Base-by-base conservation (phyloP, 768 basidiomycete species). In the Nidularia pulvinata region DNA sequence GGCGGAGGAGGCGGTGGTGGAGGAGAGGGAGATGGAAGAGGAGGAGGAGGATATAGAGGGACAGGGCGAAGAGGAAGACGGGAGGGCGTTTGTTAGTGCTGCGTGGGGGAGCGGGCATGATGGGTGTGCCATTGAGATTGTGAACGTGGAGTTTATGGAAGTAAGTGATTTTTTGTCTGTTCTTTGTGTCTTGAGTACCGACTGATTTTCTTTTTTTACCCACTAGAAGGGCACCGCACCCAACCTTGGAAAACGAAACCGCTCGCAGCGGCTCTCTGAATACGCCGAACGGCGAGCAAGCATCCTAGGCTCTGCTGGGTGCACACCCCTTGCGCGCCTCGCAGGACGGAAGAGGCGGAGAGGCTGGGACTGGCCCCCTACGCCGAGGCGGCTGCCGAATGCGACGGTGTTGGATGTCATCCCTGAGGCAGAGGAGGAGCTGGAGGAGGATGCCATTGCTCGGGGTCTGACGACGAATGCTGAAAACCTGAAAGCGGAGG, bases 81-180 rank as follows among this genome's bases (percentile, higher is more conserved):
- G 85, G 30, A 68, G 85, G 46, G 73, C 77, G 7, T 67, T 88
- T 59, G 71, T 78, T n/a, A 88, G 86, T 65, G 85, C 82, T 7
- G 82, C 82, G 0, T 90, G 89, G 90, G 88, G 89, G n/a, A 83
- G 80, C 57, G 84, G 85, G 2, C 90, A 91, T 57, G 89, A 90
- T 56, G 90, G 89, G 25, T 84, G 85, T 60, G 88, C 85, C 25
- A 78, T 90, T 59, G 90, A 90, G 71, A 79, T 91, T 50, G 65
- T 91, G 14, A 74, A 72, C 25, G 87, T 82, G 14, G 76, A 82
- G 58, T 84, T 88, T 62, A 78, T 83, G 46, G 74, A 83, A 76
- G 90, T 90, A 57, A 35, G 83, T 64, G 5, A 46, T 46, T 46
- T 59, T 58, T 45, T 22, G 43, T 52, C 56, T 9, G 33, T 9